Conservation (phyloP, 1,284 basidiomycete species). For the Tilletia horrida region DNA sequence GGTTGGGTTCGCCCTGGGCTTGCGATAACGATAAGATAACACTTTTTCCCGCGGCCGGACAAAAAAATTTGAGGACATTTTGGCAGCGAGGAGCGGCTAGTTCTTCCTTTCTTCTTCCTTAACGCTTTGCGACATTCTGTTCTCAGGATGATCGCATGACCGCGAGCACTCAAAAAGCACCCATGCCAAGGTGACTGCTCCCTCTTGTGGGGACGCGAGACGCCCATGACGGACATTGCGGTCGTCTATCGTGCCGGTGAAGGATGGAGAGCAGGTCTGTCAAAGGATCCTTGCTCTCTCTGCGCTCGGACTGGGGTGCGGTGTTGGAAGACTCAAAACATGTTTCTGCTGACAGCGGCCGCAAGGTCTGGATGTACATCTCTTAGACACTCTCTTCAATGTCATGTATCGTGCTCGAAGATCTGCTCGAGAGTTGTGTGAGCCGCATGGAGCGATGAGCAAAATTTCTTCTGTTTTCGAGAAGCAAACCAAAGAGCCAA, state of each 20-base stretch:
- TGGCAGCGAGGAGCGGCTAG: neutral
- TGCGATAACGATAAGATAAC: slow-evolving; percentile 11
- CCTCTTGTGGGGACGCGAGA: neutral
- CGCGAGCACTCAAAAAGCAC: slow-evolving; percentile 18
- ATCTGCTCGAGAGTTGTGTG: neutral
- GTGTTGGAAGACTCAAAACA: slow-evolving; percentile 1
- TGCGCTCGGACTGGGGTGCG: slow-evolving; percentile 13
- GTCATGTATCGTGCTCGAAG: neutral
- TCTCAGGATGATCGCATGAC: neutral
- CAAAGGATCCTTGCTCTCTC: neutral
- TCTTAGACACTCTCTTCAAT: neutral
- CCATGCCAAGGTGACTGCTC: slow-evolving; percentile 9
- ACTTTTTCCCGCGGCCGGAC: neutral
- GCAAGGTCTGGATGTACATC: slow-evolving; percentile 19
- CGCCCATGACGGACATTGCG: slow-evolving; percentile 16
- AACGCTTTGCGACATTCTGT: neutral
- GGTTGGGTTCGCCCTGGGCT: no score
- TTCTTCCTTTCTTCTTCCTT: neutral
- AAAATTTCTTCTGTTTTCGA: neutral
- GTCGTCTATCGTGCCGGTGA: slow-evolving; percentile 18
- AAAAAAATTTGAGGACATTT: neutral
- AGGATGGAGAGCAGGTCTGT: neutral
- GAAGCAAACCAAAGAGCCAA: neutral
- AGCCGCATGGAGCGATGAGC: neutral
- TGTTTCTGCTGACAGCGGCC: slow-evolving; percentile 4